phyloP scores from a whole-genome alignment of 352 stramenopile species.

The Globisporangium cederbergense region DNA sequence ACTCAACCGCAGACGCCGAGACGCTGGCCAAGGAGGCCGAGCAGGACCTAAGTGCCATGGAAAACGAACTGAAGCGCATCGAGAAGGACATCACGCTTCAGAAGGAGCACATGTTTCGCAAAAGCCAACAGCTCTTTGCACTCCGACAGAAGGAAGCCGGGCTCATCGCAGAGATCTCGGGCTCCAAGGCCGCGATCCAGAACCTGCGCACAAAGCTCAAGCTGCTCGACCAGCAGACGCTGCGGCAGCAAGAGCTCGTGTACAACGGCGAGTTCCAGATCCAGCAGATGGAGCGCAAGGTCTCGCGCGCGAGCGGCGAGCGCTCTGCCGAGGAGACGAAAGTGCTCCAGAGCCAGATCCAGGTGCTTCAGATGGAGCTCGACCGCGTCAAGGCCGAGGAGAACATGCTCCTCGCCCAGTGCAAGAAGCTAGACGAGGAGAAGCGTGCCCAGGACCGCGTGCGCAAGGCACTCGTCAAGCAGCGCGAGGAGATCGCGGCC shows the following conservation, averaged over 20 bases:
- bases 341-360: conserved; percentile 89
- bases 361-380: conserved; percentile 88
- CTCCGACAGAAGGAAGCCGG: conserved; percentile 86
- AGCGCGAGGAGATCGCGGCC: conserved; percentile 73
- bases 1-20: conserved; percentile 78
- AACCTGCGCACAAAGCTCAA: conserved; percentile 91
- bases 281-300: conserved; percentile 95
- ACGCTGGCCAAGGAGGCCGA: conserved; percentile 88
- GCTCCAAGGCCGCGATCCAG: conserved; percentile 76
- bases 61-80: conserved; percentile 51
- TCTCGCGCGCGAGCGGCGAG: conserved; percentile 91
- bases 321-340: conserved; percentile 93
- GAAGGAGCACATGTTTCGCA: conserved; percentile 92
- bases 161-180: conserved; percentile 91
- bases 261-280: conserved; percentile 98
- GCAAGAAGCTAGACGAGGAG: conserved; percentile 92
- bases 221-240: conserved; percentile 85
- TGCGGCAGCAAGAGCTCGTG: conserved; percentile 92
- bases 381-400: conserved; percentile 85
- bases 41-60: conserved; percentile 55
- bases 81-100: conserved; percentile 81
- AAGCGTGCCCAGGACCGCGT: conserved; percentile 73
- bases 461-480: conserved; percentile 67
- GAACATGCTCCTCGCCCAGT: conserved; percentile 87
- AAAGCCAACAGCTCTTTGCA: conserved; percentile 86